Conservation (phyloP, 257 asterid species). For the Solanum microdontum region DNA sequence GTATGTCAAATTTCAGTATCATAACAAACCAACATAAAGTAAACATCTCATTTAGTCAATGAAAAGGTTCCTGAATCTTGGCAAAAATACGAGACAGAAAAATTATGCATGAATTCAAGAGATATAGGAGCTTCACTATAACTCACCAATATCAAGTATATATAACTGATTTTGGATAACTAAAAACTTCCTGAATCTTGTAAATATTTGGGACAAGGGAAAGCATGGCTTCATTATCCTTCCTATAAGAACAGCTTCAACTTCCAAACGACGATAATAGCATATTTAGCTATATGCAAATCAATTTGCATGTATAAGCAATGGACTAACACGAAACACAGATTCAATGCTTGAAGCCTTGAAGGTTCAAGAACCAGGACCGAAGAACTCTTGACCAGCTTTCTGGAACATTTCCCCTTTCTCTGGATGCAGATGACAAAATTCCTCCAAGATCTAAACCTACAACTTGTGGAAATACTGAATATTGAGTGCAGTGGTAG, state of each 20-base stretch:
- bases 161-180: background rate
- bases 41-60: background rate
- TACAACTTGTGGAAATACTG: conserved; percentile 46
- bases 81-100: too few species aligned
- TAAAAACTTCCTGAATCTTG: background rate
- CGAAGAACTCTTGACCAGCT: background rate
- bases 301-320: background rate
- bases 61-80: background rate
- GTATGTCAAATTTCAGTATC: background rate
- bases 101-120: background rate
- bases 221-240: background rate
- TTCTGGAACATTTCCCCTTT: background rate
- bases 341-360: background rate
- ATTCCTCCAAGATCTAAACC: background rate
- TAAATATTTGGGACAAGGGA: background rate
- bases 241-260: background rate
- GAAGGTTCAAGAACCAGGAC: background rate
- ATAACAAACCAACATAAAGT: background rate
- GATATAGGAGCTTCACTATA: background rate
- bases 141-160: background rate
- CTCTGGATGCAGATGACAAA: background rate
- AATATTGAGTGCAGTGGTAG: conserved; percentile 52
- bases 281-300: background rate
- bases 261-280: background rate
- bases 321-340: background rate